These are phyloP conservation scores for Bruguiera hainesii DNA, from an alignment of 441 rosid species.

Conservation along the genomic window DNA sequence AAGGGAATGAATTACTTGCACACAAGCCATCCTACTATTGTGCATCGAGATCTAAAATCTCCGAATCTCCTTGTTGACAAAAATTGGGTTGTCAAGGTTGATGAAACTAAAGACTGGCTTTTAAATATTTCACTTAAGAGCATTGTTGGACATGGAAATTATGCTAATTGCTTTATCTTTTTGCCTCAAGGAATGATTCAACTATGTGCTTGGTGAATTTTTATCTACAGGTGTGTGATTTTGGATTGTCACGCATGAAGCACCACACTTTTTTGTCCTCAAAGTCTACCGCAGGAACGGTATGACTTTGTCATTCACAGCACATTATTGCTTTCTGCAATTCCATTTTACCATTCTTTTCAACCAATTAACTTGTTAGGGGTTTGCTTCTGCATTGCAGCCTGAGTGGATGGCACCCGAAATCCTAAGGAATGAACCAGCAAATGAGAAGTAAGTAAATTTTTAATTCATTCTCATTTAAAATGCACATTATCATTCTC, in stretches of 20 bases:
- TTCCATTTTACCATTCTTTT: constrained; percentile 9
- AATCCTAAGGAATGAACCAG: constrained; percentile 95
- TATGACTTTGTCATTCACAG: constrained; percentile 26
- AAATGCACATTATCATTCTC: not conserved
- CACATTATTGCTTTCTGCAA: not conserved
- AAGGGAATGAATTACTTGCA: constrained; percentile 99
- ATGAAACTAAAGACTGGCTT: constrained; percentile 6
- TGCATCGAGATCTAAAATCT: constrained; percentile 95
- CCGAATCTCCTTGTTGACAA: constrained; percentile 98
- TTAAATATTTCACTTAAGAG: constrained; percentile 1
- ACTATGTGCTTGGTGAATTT: constrained; percentile 16
- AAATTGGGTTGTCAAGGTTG: constrained; percentile 96
- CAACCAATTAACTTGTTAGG: constrained; percentile 7
- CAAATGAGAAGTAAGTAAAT: constrained; percentile 87
- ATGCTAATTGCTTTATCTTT: constrained; percentile 9
- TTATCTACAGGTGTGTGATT: constrained; percentile 72
- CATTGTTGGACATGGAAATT: constrained; percentile 6
- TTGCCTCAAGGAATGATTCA: not conserved
- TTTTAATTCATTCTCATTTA: not conserved
- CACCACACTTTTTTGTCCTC: constrained; percentile 93
- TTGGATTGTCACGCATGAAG: constrained; percentile 94
- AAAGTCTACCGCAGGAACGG: constrained; percentile 99
- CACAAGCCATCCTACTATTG: constrained; percentile 91
- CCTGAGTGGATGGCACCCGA: constrained; percentile 99
- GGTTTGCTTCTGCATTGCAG: constrained; percentile 45